Evolutionary conservation across 1,139 yeast species (phyloP).

Genomic region (Scheffersomyces quercinus): DNA sequence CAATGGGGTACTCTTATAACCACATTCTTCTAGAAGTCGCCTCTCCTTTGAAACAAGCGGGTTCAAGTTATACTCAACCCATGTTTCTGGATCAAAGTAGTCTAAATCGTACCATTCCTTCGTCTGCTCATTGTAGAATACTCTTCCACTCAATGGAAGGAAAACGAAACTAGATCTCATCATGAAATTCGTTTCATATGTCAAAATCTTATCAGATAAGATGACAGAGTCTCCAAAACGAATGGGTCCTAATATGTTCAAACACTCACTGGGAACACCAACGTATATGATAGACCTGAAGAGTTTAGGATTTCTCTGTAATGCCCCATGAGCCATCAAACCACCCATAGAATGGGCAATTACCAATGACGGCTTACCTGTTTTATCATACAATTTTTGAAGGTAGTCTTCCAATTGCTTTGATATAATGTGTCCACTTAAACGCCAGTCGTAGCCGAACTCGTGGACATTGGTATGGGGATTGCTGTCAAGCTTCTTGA

Average conservation of each 20-base stretch:
- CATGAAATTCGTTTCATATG: constrained; percentile 81
- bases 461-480: constrained; percentile 67
- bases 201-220: constrained; percentile 69
- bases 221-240: constrained; percentile 80
- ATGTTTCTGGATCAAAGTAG: constrained; percentile 74
- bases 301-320: constrained; percentile 65
- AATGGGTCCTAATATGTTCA: constrained; percentile 83
- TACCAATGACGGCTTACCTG: constrained; percentile 60
- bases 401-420: constrained; percentile 51
- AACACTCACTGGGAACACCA: constrained; percentile 83
- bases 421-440: constrained; percentile 59
- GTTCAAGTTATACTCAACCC: constrained; percentile 75
- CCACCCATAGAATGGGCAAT: constrained; percentile 97
- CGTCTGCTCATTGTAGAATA: constrained; percentile 64
- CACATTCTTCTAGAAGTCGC: constrained; percentile 10
- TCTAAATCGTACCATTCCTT: constrained; percentile 65
- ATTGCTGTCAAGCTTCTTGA: constrained; percentile 53
- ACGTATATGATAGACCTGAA: constrained; percentile 76
- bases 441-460: constrained; percentile 91
- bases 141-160: constrained; percentile 71
- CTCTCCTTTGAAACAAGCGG: constrained; percentile 66
- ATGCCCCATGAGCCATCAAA: constrained; percentile 72
- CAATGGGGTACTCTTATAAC: constrained; percentile 3
- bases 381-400: constrained; percentile 34
- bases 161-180: constrained; percentile 84